Evolutionary conservation across 768 basidiomycete genomes (phyloP), one percentile per base, ranked within the genome.

Genomic region (Tricholoma flavovirens): DNA sequence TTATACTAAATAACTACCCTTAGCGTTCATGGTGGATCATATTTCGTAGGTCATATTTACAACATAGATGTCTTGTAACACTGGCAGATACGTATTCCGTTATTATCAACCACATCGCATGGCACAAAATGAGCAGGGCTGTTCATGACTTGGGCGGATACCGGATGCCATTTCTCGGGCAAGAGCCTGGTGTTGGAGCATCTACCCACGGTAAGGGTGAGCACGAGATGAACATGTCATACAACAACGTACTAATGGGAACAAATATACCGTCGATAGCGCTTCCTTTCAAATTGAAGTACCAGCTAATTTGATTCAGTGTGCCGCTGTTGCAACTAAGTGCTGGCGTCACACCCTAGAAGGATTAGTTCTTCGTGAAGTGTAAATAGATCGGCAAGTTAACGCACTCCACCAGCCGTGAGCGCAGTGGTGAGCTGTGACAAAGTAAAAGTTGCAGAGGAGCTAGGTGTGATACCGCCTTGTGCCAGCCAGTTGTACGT

Each of bases 391-490:
- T 21, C 17, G 5, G 21, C 24, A n/a, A 26, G 12, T 4, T 42
- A 35, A 57, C 68, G 54, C 36, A 82, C 85, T 29, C 80, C 83
- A 4, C 79, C 82, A 10, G 70, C 54, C 66, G 79, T 73, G 49
- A 90, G 71, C 2, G 86, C 88, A 35, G 75, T 65, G 10, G 75
- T 74, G 46, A 90, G 64, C 9, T 74, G 64, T 12, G 80, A 71
- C 15, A 88, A 75, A 0, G 81, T 81, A 66, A 83, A 83, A 0
- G 87, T 88, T 60, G 70, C 65, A 57, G 69, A 73, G 2, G 73
- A 70, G n/a, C 78, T 79, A 11, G 92, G 92, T 3, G 79, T 81
- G 61, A 93, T 93, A 22, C 89, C 89, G n/a, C 78, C 84, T 19
- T 78, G 71, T 12, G 75, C 71, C 38, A 93, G 83, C 82, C 82